Conservation (phyloP, 1,139 yeast genomes). For the Debaryomyces sp. region DNA sequence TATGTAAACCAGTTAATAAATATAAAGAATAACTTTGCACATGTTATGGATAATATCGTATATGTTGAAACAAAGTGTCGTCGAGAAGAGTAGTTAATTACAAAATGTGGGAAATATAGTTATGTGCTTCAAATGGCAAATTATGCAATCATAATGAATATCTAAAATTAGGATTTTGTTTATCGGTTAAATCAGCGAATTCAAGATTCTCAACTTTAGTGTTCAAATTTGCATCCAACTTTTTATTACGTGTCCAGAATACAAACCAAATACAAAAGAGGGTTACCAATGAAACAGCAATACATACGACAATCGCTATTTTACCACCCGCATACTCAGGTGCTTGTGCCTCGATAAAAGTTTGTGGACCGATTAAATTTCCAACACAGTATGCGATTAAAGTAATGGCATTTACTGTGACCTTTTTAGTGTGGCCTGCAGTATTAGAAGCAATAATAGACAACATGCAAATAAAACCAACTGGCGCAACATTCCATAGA, state of each 20-base stretch:
- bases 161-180: conserved; percentile 19
- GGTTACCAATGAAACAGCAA: conserved; percentile 5
- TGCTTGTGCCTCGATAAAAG: conserved; percentile 54
- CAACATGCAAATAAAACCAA: conserved; percentile 51
- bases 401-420: conserved; percentile 58
- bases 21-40: too few relatives aligned
- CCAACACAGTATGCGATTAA: conserved; percentile 70
- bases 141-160: conserved; percentile 5
- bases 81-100: too few relatives aligned
- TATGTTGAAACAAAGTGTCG: too few relatives aligned
- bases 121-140: too few relatives aligned
- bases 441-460: conserved; percentile 57
- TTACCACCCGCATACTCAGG: conserved; percentile 56
- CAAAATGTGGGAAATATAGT: too few relatives aligned
- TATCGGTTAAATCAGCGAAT: conserved; percentile 23
- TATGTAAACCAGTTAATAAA: too few relatives aligned
- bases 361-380: conserved; percentile 72
- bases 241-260: conserved; percentile 5
- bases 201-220: conserved; percentile 13
- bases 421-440: conserved; percentile 72
- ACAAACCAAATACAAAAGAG: conserved; percentile 3
- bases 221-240: conserved; percentile 12
- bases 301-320: conserved; percentile 31
- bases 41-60: too few relatives aligned
- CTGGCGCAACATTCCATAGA: conserved; percentile 26